Conservation (phyloP, 306 rosid genomes). For the Vachellia pachyceras region DNA sequence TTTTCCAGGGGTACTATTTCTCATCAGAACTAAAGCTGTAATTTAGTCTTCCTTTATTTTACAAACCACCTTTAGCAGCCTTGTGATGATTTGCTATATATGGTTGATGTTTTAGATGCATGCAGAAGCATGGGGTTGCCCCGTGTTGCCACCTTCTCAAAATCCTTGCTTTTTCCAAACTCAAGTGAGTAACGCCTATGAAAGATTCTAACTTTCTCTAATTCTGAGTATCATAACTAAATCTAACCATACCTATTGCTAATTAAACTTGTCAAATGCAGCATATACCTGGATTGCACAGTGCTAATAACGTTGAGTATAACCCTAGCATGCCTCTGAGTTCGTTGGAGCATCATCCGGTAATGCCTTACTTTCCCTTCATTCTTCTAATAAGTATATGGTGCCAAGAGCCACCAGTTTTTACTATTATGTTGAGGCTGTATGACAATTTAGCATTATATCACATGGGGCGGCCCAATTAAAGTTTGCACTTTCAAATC, state of each 20-base stretch:
- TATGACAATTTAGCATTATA: background rate
- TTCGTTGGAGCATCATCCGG: slow-evolving; percentile 70
- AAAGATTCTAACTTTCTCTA: slow-evolving; percentile 20
- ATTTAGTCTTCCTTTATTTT: slow-evolving; percentile 10
- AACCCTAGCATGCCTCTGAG: slow-evolving; percentile 50
- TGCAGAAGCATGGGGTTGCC: slow-evolving; percentile 96
- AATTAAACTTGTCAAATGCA: slow-evolving; percentile 44
- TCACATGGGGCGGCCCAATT: background rate
- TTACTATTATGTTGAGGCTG: background rate
- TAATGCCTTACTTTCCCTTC: slow-evolving; percentile 48
- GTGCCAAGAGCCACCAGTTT: slow-evolving; percentile 13
- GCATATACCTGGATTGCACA: slow-evolving; percentile 55
- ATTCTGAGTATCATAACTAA: background rate
- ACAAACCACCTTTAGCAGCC: background rate
- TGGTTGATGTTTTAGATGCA: slow-evolving; percentile 61
- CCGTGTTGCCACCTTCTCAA: slow-evolving; percentile 70
- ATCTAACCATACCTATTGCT: slow-evolving; percentile 15
- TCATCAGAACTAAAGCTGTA: background rate
- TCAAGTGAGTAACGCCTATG: slow-evolving; percentile 56
- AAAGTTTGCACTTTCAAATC: slow-evolving; percentile 7
- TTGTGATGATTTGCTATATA: slow-evolving; percentile 27
- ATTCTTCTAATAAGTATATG: slow-evolving; percentile 26
- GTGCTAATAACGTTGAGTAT: slow-evolving; percentile 44
- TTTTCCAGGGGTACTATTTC: slow-evolving; percentile 66
- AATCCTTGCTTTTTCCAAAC: slow-evolving; percentile 52